Base-by-base conservation (phyloP, 805 yeast genomes). In the Debaryomyces castellii region DNA sequence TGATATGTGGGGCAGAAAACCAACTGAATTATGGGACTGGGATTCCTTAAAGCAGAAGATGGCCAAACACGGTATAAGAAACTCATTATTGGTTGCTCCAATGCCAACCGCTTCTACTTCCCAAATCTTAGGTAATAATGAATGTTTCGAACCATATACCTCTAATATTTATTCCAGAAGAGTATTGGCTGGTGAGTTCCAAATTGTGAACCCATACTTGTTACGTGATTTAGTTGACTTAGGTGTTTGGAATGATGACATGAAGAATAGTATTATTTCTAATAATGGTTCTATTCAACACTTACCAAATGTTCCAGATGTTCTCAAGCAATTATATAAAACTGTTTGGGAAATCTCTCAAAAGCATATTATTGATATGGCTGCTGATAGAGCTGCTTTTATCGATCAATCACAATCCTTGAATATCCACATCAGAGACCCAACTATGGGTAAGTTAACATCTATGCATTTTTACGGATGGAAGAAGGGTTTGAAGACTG, bases 391-490 rank as follows among this genome's bases (percentile, higher is more conserved):
- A 69, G 83, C 89, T 48, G 85, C 89, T 18, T 87, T 76, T 67
- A 83, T 87, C 63, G 94, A 87, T 66, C 99, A 94, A 72, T 89
- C 96, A 23, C 98, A 92, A 74, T 85, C 94, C 39, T 74, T 94
- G 77, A 94, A 92, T 66, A 82, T 94, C 52, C 91, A 89, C 72
- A 76, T 94, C 67, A 82, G 80, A 63, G 84, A 83, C 50, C 97
- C 97, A 49, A 90, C 98, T 2, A 87, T 89, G 92, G 96, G 96
- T 59, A 94, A 94, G 68, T 78, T 94, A 63, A 94, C 98, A 5
- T 83, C 94, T 53, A 94, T 94, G 97, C 99, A 94, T 68, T 94
- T 94, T 77, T 92, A 94, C 64, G 98, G 97, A 40, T 94, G 99
- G 99, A 87, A 88, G 76, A 89, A 87, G 75, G 99, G 99, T 50